Percentiles rank a stretch among this genome's conserved stretches.
Evolutionary conservation across 1,284 basidiomycete species (phyloP).

Genomic region (Mycena citricolor): DNA sequence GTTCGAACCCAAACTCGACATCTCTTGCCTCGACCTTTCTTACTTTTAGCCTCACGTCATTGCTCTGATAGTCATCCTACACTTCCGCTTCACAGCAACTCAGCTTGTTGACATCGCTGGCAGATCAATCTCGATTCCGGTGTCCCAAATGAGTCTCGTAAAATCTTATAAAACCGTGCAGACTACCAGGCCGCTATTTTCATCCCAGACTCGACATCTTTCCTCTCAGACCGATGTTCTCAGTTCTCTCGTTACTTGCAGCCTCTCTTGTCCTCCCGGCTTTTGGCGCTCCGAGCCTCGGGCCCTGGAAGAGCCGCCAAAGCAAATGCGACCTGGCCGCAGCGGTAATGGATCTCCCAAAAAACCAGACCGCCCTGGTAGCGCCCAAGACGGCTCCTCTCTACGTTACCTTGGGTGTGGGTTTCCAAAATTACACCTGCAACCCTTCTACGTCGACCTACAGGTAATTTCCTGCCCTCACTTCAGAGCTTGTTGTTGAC

Average conservation of each 20-base stretch:
- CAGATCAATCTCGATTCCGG: too few species aligned
- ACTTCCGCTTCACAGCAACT: too few species aligned
- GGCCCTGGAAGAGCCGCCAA: not conserved
- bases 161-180: too few species aligned
- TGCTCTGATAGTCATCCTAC: too few species aligned
- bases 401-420: constrained; percentile 46
- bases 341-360: constrained; percentile 4
- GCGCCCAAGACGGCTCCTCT: constrained; percentile 34
- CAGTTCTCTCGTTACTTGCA: constrained; percentile 16
- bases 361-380: constrained; percentile 32
- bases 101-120: too few species aligned
- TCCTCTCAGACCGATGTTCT: constrained; percentile 12
- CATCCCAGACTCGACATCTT: too few species aligned
- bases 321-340: constrained; percentile 11
- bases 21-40: too few species aligned
- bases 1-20: constrained; percentile 9
- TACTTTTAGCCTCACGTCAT: too few species aligned
- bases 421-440: constrained; percentile 50
- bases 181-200: not conserved
- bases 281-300: constrained; percentile 10
- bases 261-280: constrained; percentile 17
- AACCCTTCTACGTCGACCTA: constrained; percentile 34
- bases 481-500: not conserved
- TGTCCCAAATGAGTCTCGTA: too few species aligned
- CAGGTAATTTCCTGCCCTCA: constrained; percentile 29